Evolutionary conservation across 371 early-diverging fungal genomes (phyloP).

Genomic region (Rhizomucor pusillus): DNA sequence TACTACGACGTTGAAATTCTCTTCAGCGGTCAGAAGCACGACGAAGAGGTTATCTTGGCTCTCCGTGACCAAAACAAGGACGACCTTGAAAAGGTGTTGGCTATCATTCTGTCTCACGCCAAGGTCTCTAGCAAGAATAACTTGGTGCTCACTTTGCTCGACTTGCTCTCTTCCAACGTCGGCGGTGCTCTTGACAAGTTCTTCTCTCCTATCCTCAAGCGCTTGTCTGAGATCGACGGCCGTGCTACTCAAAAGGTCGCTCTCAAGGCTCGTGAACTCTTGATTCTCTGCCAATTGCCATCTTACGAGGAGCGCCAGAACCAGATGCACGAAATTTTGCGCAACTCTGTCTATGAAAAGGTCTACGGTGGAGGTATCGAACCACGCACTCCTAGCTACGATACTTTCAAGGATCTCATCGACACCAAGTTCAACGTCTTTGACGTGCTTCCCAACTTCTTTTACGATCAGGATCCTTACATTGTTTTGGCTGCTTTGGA

Average conservation of each 20-base stretch:
- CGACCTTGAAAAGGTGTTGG: conserved; percentile 74
- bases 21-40: conserved; percentile 72
- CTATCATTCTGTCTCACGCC: conserved; percentile 80
- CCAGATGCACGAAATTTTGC: conserved; percentile 84
- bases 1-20: conserved; percentile 85
- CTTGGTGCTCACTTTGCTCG: conserved; percentile 74
- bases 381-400: conserved; percentile 75
- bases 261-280: conserved; percentile 88
- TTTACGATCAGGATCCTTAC: conserved; percentile 79
- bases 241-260: conserved; percentile 85
- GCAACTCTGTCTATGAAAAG: conserved; percentile 75
- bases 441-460: conserved; percentile 93
- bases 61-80: conserved; percentile 86
- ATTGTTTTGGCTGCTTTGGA: conserved; percentile 89
- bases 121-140: conserved; percentile 81
- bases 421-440: conserved; percentile 93
- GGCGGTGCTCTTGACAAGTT: conserved; percentile 68
- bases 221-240: conserved; percentile 78
- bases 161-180: conserved; percentile 66
- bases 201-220: conserved; percentile 80
- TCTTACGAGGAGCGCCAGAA: conserved; percentile 86
- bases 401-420: conserved; percentile 84
- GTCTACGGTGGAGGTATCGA: conserved; percentile 73
- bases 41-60: conserved; percentile 83
- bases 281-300: conserved; percentile 92